These are phyloP conservation scores for Hansenula anomala DNA, from an alignment of 1,139 yeast species.

Conservation along the genomic window DNA sequence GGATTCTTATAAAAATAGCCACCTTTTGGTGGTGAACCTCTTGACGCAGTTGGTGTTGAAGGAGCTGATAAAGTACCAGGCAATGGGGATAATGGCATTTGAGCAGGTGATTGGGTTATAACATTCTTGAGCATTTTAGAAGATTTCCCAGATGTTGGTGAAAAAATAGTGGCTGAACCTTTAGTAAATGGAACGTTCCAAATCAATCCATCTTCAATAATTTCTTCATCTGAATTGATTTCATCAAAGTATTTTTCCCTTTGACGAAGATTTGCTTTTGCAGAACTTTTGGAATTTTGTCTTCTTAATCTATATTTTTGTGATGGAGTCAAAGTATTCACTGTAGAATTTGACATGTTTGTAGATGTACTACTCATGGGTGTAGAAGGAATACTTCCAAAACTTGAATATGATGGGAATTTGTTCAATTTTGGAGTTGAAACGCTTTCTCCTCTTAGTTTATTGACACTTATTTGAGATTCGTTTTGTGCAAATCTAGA, in stretches of 20 bases:
- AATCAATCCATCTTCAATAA: slow-evolving; percentile 32
- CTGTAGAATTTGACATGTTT: slow-evolving; percentile 11
- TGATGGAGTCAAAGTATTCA: slow-evolving; percentile 29
- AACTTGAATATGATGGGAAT: neutral
- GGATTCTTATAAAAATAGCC: slow-evolving; percentile 13
- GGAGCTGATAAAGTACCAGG: slow-evolving; percentile 23
- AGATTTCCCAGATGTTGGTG: slow-evolving; percentile 21
- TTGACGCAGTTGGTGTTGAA: slow-evolving; percentile 3
- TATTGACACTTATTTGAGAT: slow-evolving; percentile 5
- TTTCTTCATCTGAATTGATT: slow-evolving; percentile 26
- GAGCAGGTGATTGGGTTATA: slow-evolving; percentile 17
- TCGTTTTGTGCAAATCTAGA: neutral
- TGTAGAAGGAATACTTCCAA: slow-evolving; percentile 3
- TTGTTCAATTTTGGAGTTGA: slow-evolving; percentile 4
- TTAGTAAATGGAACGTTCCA: slow-evolving; percentile 46
- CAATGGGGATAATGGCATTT: slow-evolving; percentile 34
- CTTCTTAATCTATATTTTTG: slow-evolving; percentile 32
- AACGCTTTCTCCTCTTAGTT: slow-evolving; percentile 3
- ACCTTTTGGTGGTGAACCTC: slow-evolving; percentile 1
- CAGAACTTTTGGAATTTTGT: slow-evolving; percentile 29
- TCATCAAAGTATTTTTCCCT: slow-evolving; percentile 40
- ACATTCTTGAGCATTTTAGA: slow-evolving; percentile 16
- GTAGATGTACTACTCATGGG: slow-evolving; percentile 6
- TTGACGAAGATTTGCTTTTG: slow-evolving; percentile 27
- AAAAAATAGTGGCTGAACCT: slow-evolving; percentile 15